Base-by-base conservation (phyloP, 108 stramenopile genomes). In the Cyclotella choctawhatcheeana region DNA sequence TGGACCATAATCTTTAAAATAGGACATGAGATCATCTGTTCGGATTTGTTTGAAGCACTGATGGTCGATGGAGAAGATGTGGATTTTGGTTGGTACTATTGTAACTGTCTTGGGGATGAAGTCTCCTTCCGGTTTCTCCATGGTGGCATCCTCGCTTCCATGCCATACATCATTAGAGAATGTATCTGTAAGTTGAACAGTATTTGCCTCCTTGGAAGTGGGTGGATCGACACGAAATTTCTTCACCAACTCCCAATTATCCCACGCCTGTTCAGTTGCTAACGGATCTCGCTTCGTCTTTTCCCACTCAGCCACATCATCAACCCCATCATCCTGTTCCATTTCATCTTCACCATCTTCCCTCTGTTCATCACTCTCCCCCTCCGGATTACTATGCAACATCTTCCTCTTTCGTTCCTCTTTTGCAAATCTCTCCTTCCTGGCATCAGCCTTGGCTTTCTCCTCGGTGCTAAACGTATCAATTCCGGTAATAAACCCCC, bases 11-110 rank as follows among this genome's bases (percentile, higher is more conserved):
- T 76, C 77, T 40, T 63, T 65, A 50, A 77, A 78, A 32, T 67
- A 76, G 12, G 74, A 70, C 79, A 89, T 84, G 13, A 93, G 66
- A 53, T 93, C 92, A 37, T 91, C 81, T 0, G 88, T 86, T 48
- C 92, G 84, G 47, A 93, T 89, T 67, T 93, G 92, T 72, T 93
- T 93, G 82, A 93, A 93, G 16, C 89, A 86, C 5, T 87, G 84
- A 88, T 88, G 88, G 71, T 93, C 92, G 65, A 89, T 91, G 44
- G 82, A 74, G 58, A 85, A 93, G 12, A 93, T 63, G 58, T 93
- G 89, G 24, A 93, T 88, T 63, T 93, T 90, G 44, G 85, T 85
- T 5, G 86, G 84, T 3, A 75, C 73, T 16, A 71, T 22, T 1
- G 67, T 61, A 30, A 52, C 61, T 16, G 55, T 20, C 51, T 61